These are phyloP conservation scores for Malassezia furfur DNA, from an alignment of 1,284 basidiomycete species.

Conservation along the genomic window DNA sequence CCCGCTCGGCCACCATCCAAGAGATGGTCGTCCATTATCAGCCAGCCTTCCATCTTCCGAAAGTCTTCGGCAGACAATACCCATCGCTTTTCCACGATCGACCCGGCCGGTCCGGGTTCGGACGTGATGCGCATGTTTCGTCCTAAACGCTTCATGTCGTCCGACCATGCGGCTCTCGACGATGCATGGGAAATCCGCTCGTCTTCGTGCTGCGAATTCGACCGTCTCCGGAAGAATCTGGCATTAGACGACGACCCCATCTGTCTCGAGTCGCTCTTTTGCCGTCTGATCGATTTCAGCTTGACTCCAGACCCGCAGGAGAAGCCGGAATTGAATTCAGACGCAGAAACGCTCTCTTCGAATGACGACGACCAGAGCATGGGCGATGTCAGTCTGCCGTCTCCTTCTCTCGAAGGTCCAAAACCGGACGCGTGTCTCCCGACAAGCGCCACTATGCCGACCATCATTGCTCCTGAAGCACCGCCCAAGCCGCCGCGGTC, in stretches of 20 bases:
- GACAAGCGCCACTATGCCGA: not conserved
- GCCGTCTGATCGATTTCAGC: not conserved
- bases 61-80: not conserved
- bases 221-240: not conserved
- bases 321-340: not conserved
- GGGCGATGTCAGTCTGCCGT: too few species aligned
- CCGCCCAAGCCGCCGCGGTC: not conserved
- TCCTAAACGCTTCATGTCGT: not conserved
- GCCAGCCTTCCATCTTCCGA: not conserved
- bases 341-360: too few species aligned
- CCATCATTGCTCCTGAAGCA: not conserved
- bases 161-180: not conserved
- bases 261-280: not conserved
- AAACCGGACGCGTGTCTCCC: too few species aligned
- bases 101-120: not conserved
- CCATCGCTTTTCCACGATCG: not conserved
- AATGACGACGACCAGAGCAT: too few species aligned
- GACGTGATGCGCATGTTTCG: not conserved
- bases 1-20: not conserved
- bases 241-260: not conserved
- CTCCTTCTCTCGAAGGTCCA: not conserved
- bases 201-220: slow-evolving; percentile 8
- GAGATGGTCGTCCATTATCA: slow-evolving; percentile 1
- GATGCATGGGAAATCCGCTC: slow-evolving; percentile 6
- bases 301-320: not conserved